phyloP scores from a whole-genome alignment of 2,329 filamentous ascomycete genomes.

The Sporothrix curviconia region DNA sequence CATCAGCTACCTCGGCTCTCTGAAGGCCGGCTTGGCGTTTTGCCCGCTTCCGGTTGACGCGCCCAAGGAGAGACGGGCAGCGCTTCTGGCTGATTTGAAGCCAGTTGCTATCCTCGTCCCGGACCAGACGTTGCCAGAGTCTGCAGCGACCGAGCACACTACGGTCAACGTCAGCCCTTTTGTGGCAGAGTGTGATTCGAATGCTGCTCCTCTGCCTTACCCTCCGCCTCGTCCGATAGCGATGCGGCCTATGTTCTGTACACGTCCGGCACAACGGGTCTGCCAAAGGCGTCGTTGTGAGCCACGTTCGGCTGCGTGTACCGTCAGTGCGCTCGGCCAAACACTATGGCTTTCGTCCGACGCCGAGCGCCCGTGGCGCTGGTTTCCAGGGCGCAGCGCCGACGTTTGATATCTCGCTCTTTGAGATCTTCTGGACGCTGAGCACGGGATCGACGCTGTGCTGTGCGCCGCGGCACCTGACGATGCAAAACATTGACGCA shows the following conservation, averaged over 20 bases:
- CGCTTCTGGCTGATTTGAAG: slow-evolving; percentile 21
- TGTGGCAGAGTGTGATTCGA: not conserved
- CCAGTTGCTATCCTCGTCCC: not conserved
- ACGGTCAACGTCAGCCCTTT: not conserved
- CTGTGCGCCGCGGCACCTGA: slow-evolving; percentile 26
- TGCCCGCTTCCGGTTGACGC: slow-evolving; percentile 33
- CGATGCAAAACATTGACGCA: slow-evolving; percentile 21
- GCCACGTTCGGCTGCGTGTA: slow-evolving; percentile 35
- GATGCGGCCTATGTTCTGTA: slow-evolving; percentile 35
- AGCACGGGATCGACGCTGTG: slow-evolving; percentile 30
- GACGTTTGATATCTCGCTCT: slow-evolving; percentile 25
- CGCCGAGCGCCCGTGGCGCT: slow-evolving; percentile 23
- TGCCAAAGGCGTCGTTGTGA: slow-evolving; percentile 54
- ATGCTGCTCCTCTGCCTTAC: too few species aligned
- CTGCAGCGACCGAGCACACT: not conserved
- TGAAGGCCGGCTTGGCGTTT: slow-evolving; percentile 32
- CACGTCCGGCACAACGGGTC: slow-evolving; percentile 53
- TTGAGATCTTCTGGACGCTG: slow-evolving; percentile 21
- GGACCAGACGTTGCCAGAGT: not conserved
- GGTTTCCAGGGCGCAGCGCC: slow-evolving; percentile 33
- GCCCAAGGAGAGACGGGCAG: slow-evolving; percentile 24
- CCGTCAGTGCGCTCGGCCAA: slow-evolving; percentile 26
- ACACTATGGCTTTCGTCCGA: slow-evolving; percentile 8
- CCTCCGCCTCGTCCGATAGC: too few species aligned
- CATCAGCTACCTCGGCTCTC: slow-evolving; percentile 29